These are phyloP conservation scores for Penicillium simplicissimum DNA, from an alignment of 495 filamentous ascomycete genomes.

Conservation along the genomic window DNA sequence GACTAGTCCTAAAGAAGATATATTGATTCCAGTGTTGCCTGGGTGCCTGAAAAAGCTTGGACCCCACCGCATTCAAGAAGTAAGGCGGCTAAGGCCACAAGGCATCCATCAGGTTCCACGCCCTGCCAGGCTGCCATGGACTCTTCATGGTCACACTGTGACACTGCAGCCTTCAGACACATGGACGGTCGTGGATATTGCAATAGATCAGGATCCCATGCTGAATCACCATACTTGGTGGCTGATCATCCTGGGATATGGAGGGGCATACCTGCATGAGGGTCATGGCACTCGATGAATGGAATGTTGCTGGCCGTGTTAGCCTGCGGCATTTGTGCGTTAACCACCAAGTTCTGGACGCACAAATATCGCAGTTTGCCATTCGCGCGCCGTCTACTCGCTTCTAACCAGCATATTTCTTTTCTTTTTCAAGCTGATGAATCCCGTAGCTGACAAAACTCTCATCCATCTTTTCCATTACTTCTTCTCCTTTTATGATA, in stretches of 20 bases:
- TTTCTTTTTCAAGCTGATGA: conserved; percentile 21
- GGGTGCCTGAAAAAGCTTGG: neutral
- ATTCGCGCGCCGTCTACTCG: conserved; percentile 11
- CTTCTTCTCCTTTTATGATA: conserved; percentile 12
- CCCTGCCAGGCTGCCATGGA: neutral
- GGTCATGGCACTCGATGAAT: conserved; percentile 15
- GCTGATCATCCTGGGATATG: neutral
- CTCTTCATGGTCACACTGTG: neutral
- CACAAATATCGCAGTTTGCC: conserved; percentile 41
- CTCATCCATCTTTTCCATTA: conserved; percentile 4
- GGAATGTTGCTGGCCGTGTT: conserved; percentile 23
- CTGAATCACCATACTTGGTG: conserved; percentile 6
- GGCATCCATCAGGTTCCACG: neutral
- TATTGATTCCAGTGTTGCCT: neutral
- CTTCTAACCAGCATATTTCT: conserved; percentile 18
- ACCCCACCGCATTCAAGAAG: neutral
- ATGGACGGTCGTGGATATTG: conserved; percentile 12
- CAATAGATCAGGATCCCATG: neutral
- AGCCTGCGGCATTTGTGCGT: conserved; percentile 47
- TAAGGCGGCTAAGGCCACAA: neutral
- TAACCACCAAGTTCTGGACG: conserved; percentile 12
- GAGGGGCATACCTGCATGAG: conserved; percentile 19
- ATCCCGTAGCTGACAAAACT: conserved; percentile 6
- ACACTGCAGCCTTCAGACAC: neutral
- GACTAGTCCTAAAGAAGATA: conserved; percentile 5